Percentiles rank a stretch among this genome's conserved stretches.
These are phyloP conservation scores for Cerioporus squamosus DNA, from an alignment of 1,284 basidiomycete species.

Conservation along the genomic window DNA sequence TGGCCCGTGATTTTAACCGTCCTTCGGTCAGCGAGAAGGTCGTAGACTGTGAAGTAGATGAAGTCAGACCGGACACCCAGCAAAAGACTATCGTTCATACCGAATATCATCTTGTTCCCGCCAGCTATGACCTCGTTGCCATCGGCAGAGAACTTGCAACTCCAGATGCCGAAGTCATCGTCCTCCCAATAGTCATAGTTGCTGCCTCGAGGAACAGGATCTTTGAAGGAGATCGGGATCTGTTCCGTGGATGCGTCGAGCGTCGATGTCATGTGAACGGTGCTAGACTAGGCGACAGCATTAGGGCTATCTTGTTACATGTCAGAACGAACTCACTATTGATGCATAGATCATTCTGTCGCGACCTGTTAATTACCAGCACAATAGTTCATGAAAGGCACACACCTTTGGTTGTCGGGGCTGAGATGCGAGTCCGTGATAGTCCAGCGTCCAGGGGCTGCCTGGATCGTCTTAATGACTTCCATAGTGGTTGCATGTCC, in stretches of 20 bases:
- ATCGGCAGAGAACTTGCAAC: constrained; percentile 94
- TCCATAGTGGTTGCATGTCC: constrained; percentile 73
- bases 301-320: not conserved
- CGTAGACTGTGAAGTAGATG: constrained; percentile 73
- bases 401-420: constrained; percentile 86
- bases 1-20: constrained; percentile 89
- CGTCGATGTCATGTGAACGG: constrained; percentile 87
- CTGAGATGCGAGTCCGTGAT: constrained; percentile 95
- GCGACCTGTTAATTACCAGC: not conserved
- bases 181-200: constrained; percentile 43
- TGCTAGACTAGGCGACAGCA: constrained; percentile 54
- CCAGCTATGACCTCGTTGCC: constrained; percentile 89
- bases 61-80: not conserved
- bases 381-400: too few relatives aligned
- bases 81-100: constrained; percentile 42
- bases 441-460: constrained; percentile 82
- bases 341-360: constrained; percentile 90
- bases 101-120: constrained; percentile 78
- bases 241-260: constrained; percentile 73
- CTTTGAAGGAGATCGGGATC: constrained; percentile 74
- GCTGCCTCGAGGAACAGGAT: constrained; percentile 37
- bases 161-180: constrained; percentile 81
- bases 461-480: constrained; percentile 80
- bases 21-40: constrained; percentile 80
- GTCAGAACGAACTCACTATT: constrained; percentile 54